Conservation (phyloP, 257 asterid species). For the Nicotiana undulata region DNA sequence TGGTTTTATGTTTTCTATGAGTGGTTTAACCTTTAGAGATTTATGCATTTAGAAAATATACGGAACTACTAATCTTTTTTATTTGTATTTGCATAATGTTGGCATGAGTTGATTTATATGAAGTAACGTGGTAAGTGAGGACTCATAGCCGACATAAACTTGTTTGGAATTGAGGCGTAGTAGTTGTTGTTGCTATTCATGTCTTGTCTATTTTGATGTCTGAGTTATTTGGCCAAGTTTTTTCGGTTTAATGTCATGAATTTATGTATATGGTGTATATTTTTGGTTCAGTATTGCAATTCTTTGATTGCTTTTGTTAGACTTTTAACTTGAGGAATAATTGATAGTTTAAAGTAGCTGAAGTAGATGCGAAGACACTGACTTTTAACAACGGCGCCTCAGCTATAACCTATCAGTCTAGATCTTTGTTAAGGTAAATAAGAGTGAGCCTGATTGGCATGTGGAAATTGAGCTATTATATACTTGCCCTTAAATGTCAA, state of each 20-base stretch:
- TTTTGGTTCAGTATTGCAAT: background rate
- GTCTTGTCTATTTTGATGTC: background rate
- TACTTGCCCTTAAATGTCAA: background rate
- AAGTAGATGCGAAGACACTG: background rate
- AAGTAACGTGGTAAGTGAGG: no score
- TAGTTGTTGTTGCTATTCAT: no score
- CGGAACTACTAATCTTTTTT: no score
- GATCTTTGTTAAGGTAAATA: background rate
- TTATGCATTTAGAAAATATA: no score
- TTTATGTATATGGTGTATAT: background rate
- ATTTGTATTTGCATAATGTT: no score
- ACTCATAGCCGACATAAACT: no score
- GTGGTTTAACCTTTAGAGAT: no score
- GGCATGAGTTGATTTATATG: no score
- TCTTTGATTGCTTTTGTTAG: background rate
- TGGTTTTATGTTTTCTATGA: no score
- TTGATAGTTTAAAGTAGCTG: background rate
- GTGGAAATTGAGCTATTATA: background rate
- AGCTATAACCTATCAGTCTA: background rate
- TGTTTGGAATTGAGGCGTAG: no score
- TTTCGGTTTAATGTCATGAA: background rate
- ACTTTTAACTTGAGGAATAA: background rate
- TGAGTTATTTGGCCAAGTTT: background rate
- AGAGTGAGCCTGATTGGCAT: background rate
- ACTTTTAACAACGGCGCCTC: background rate